Evolutionary conservation across 2,329 filamentous ascomycete species (phyloP), one percentile per base, ranked within the genome.

Genomic region (Cordyceps militaris): DNA sequence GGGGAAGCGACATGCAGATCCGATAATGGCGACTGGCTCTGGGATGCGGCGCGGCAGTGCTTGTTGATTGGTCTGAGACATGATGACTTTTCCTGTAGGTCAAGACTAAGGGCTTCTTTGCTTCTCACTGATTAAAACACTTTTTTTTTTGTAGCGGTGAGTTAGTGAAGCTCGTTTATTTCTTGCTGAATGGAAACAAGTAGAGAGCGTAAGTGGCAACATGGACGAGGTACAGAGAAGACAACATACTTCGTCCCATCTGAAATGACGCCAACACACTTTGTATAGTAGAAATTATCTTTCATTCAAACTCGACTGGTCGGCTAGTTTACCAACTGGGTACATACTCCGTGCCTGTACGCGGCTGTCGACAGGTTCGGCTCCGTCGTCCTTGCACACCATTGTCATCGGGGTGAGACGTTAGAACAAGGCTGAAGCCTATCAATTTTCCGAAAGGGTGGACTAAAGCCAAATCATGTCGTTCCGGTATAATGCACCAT

Each of bases 1-100:
- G 4, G 73, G 71, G 34, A 75, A 73, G 10, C 73, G 69, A 60
- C 72, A 76, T 5, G 65, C 70, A 21, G 55, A 69, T 52, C 74
- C 74, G 48, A 77, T 64, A 36, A 76, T 67, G 19, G 73, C 74
- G 57, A 76, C 75, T 21, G 74, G 72, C 54, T 73, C 71, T 1
- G 43, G 23, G 3, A 43, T 23, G 10, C 21, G 21, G 16, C 8
- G 40, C 21, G 11, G 5, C 11, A 21, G 8, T 14, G 24, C 16
- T 6, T 43, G 9, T 3, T 24, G 19, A 4, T 23, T 24, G 3
- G 21, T 43, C 10, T 11, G 21, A 43, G 40, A 43, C 40, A 43
- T 43, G 11, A 10, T 23, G 21, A 13, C 2, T 13, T 24, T n/a
- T 14, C 3, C 21, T 24, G 21, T 3, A 43, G 40, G 32, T 34